phyloP scores from a whole-genome alignment of 768 basidiomycete genomes.

The Naematelia encephala region DNA sequence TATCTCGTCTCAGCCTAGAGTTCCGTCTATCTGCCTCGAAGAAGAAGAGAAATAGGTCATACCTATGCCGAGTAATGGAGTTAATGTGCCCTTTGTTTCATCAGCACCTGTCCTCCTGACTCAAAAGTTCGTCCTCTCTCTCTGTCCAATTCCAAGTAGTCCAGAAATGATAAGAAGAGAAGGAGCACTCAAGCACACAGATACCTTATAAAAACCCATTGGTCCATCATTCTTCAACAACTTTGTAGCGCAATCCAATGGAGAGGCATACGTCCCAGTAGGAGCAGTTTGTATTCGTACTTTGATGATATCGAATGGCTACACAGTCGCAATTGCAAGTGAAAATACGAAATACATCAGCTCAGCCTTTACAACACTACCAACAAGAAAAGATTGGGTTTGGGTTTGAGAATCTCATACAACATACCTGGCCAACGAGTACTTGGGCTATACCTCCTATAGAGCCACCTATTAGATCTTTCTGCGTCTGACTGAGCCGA shows the following conservation, averaged over 20 bases:
- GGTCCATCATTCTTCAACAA: slow-evolving; percentile 89
- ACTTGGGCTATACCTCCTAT: slow-evolving; percentile 81
- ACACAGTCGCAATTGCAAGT: slow-evolving; percentile 39
- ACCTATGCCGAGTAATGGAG: slow-evolving; percentile 82
- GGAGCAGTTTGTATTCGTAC: slow-evolving; percentile 87
- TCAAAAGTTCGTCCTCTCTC: neutral
- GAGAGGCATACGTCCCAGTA: slow-evolving; percentile 80
- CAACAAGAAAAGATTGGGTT: neutral
- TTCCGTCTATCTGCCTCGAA: neutral
- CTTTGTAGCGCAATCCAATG: slow-evolving; percentile 83
- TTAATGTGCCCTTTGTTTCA: slow-evolving; percentile 69
- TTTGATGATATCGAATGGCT: slow-evolving; percentile 97
- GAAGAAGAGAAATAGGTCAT: neutral
- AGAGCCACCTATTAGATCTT: slow-evolving; percentile 85
- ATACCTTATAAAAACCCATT: slow-evolving; percentile 89
- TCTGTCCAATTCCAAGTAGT: neutral
- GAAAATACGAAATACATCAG: slow-evolving; percentile 2
- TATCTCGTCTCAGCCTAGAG: neutral
- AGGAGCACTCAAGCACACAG: slow-evolving; percentile 12
- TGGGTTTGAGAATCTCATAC: neutral
- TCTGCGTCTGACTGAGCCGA: slow-evolving; percentile 57
- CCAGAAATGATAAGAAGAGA: neutral
- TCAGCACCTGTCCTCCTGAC: slow-evolving; percentile 3
- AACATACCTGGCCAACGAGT: slow-evolving; percentile 36
- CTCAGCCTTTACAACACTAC: neutral